These are phyloP conservation scores for Fusarium torreyae DNA, from an alignment of 2,329 filamentous ascomycete genomes.

Conservation along the genomic window DNA sequence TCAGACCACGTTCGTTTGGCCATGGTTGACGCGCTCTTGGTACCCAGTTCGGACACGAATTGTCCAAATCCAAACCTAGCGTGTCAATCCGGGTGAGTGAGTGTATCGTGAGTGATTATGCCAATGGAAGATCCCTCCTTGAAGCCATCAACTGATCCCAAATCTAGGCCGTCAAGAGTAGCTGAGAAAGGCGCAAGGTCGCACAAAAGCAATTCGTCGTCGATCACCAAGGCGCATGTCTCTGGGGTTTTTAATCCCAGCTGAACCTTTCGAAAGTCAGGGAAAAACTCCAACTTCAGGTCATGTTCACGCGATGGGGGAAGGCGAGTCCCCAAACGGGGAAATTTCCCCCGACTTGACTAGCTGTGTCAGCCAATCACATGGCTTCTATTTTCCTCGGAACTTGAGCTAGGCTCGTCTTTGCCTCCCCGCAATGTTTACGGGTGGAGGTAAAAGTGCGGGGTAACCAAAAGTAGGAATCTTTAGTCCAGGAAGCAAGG, in stretches of 20 bases:
- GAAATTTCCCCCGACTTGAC: constrained; percentile 43
- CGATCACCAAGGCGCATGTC: neutral
- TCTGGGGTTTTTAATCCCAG: constrained; percentile 2
- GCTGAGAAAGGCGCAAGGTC: neutral
- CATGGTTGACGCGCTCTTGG: constrained; percentile 16
- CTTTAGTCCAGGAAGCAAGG: neutral
- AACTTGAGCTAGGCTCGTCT: neutral
- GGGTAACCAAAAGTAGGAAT: constrained; percentile 17
- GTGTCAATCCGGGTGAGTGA: constrained; percentile 9
- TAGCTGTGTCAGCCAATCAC: constrained; percentile 33
- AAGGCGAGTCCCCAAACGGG: constrained; percentile 37
- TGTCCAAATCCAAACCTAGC: neutral
- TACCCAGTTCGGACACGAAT: neutral
- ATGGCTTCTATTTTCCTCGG: neutral
- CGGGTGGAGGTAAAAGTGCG: constrained; percentile 25
- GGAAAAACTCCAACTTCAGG: constrained; percentile 17
- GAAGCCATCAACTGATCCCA: neutral
- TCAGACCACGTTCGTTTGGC: constrained; percentile 49
- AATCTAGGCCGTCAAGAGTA: neutral
- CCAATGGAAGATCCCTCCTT: constrained; percentile 1
- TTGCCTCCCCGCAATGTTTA: constrained; percentile 29
- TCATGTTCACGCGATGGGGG: constrained; percentile 34
- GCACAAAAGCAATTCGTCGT: neutral
- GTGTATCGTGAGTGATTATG: neutral
- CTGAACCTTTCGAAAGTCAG: neutral